Evolutionary conservation across 305 asterid genomes (phyloP), one percentile per base, ranked within the genome.

Genomic region (Plantago lanceolata): DNA sequence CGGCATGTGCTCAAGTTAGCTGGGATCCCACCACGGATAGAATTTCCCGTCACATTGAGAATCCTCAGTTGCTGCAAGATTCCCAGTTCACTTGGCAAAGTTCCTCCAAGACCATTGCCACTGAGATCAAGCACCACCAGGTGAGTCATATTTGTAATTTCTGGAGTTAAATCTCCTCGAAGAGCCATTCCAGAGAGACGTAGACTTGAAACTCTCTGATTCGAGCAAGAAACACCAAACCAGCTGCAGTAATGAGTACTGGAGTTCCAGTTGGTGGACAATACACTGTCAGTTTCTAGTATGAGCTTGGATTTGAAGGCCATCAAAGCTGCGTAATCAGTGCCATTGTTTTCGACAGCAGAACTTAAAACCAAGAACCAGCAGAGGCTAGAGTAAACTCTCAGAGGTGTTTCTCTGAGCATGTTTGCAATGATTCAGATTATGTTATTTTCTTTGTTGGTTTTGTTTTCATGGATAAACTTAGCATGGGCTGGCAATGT

Each of bases 231-330:
- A 64, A 73, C 75, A 55, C 79, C 84, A 44, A 43, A 63, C 83
- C 83, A 78, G 26, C 18, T 66, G 71, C 78, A 75, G 63, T 67
- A 67, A 51, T 73, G 72, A 59, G 77, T 61, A 19, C 50, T 40
- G 55, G 77, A 70, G 62, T 57, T 79, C 84, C 84, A 79, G 54
- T 73, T 72, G 15, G 28, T 64, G 48, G 76, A 70, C 37, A 79
- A n/a, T 49, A 71, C 52, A 55, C 50, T 58, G 17, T 61, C 56
- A 8, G 68, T 14, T 59, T 58, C 53, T 24, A 71, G 48, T 19
- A 37, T 15, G 26, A 74, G 64, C 28, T 48, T 19, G 47, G 77
- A 74, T 65, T 74, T 78, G 50, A 78, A 73, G 31, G 75, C 60
- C 52, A 73, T 51, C 24, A 79, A 68, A 70, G 73, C 73, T 50